Evolutionary conservation across 2,329 filamentous ascomycete genomes (phyloP), one percentile per base, ranked within the genome.

Genomic region (Penicillium sp.): DNA sequence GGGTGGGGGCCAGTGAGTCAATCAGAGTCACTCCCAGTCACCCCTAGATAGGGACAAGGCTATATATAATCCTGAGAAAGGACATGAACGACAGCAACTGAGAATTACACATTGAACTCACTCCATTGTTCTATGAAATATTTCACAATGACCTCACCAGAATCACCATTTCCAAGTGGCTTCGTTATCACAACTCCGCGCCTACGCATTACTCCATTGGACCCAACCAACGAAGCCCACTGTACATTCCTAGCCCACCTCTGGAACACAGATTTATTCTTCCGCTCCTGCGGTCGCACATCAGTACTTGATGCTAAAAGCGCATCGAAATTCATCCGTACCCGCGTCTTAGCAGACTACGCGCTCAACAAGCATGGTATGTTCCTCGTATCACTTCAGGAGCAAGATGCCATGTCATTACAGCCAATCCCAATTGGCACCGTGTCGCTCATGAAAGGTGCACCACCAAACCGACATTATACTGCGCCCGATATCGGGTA

Each of bases 401-500:
- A 56, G 1, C 11, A n/a, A 27, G 49, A 29, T 22, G 50, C 4
- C 29, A 19, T 13, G 8, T 22, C 4, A 1, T 42, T 22, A 1
- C 9, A 21, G 14, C 39, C 39, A 21, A 22, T 22, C 9, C 55
- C 48, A 13, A 61, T 68, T 22, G 65, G 65, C 6, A 50, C 42
- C 3, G 64, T 64, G 1, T 66, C 65, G 0, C 54, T 66, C 5
- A 55, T 63, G 49, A 61, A 62, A 27, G 58, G 65, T 1, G 43
- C 58, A 16, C 57, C 62, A 4, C 62, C 63, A 13, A 52, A 49
- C 10, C 53, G 45, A 21, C 39, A 42, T 42, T 61, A 61, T 33
- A 29, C 46, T 8, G 65, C 60, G 4, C 67, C 66, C 3, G 68
- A 70, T 54, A 54, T 71, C 22, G 66, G 68, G 19, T 70, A 60